A percentile compares a stretch with the other conserved stretches of the same genome.
phyloP scores from a whole-genome alignment of 306 rosid species.

The Acmispon strigosus region DNA sequence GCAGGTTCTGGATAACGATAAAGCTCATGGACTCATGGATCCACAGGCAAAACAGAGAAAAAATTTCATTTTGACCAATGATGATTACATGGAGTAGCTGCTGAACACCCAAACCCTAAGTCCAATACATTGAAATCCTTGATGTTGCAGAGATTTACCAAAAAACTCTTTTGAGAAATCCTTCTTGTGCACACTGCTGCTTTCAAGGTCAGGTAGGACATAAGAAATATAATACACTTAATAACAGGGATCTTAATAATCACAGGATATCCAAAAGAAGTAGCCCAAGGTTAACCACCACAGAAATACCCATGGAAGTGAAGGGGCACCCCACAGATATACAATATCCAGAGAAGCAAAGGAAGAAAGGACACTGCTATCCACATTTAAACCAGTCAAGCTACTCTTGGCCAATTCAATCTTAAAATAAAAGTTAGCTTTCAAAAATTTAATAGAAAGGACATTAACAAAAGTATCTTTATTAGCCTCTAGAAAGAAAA shows the following conservation, averaged over 20 bases:
- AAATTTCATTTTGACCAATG: background rate
- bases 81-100: background rate
- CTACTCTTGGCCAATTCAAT: too few relatives aligned
- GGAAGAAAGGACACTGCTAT: too few relatives aligned
- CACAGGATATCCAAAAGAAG: background rate
- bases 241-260: background rate
- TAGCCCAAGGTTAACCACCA: background rate
- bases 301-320: background rate
- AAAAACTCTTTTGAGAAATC: background rate
- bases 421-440: too few relatives aligned
- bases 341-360: too few relatives aligned
- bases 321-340: background rate
- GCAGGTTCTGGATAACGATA: background rate
- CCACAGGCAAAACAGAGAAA: slow-evolving; percentile 3
- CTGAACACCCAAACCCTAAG: background rate
- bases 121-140: background rate
- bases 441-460: too few relatives aligned
- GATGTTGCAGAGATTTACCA: background rate
- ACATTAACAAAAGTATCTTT: too few relatives aligned
- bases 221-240: background rate
- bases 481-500: too few relatives aligned
- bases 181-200: background rate
- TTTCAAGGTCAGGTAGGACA: background rate
- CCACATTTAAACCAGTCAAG: too few relatives aligned
- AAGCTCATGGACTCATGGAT: background rate